A percentile compares a stretch with the other conserved stretches of the same genome.
Conservation (phyloP, 257 asterid genomes). For the Nicotiana obtusifolia region DNA sequence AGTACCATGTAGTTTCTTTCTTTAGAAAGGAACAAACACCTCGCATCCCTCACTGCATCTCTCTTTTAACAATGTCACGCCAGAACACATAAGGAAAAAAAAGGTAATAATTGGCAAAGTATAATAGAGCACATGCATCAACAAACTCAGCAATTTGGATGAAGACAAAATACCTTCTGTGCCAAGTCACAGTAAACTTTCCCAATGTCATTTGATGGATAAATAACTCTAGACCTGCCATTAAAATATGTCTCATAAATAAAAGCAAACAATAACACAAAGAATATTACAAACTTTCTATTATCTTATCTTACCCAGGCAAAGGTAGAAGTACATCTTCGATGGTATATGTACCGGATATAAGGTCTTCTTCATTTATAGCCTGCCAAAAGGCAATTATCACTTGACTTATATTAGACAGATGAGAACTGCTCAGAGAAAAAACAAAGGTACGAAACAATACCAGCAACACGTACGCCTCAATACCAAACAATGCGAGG, state of each 20-base stretch:
- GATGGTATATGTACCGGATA: conserved; percentile 51
- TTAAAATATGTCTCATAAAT: conserved; percentile 11
- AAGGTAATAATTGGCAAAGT: not conserved
- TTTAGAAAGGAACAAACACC: not conserved
- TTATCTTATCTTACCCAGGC: conserved; percentile 64
- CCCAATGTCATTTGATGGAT: conserved; percentile 72
- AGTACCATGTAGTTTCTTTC: not conserved
- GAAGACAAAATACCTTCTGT: conserved; percentile 48
- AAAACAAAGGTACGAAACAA: not conserved
- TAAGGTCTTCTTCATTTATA: conserved; percentile 63
- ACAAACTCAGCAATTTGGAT: not conserved
- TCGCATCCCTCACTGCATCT: not conserved
- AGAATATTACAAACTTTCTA: conserved; percentile 4
- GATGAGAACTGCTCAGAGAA: not conserved
- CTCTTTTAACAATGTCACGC: not conserved
- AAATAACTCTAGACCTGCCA: conserved; percentile 79
- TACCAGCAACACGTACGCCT: not conserved
- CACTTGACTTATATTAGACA: not conserved
- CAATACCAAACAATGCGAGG: not conserved
- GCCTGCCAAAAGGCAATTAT: conserved; percentile 41
- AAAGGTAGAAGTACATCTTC: conserved; percentile 90
- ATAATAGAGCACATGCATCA: not conserved
- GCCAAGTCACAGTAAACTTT: conserved; percentile 67
- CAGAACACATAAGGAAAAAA: not conserved
- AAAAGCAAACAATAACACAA: not conserved